Evolutionary conservation across 345 rosid genomes (phyloP), one percentile per base, ranked within the genome.

Genomic region (Barbarea vulgaris): DNA sequence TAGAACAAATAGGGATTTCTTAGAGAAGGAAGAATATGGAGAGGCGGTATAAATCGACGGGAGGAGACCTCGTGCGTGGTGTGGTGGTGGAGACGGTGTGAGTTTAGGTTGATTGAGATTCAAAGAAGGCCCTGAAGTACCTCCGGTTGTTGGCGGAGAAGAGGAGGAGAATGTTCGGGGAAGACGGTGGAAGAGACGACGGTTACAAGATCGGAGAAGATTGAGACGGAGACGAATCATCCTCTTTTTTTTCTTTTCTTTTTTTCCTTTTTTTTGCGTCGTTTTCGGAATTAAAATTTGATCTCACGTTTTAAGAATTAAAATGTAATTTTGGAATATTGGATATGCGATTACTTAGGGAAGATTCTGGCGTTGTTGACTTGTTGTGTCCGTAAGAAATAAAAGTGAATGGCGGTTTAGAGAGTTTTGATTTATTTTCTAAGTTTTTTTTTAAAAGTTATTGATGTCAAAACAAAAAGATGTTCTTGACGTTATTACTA

Each of bases 141-240:
- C 77, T 19, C 70, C 77, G 19, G 44, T 71, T n/a, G 75, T 67
- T 22, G 87, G 64, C 13, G 80, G 62, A 27, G 88, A 67, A 11
- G 88, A 81, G 44, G 84, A 75, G 61, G 79, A 85, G 77, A 69
- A 73, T 65, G 70, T 17, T 57, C 81, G 86, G 25, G 80, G 82
- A 41, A 74, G 77, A 62, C 82, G 82, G 61, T 61, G 82, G 75
- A 74, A 75, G 57, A 70, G 79, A 59, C 82, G 82, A 36, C 79
- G 82, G 71, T 62, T 55, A 56, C 24, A 69, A 62, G 67, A 75
- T 53, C 85, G 84, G 66, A 85, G 85, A 75, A 59, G 76, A 73
- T 79, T 72, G 62, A 73, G 72, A 55, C 85, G 79, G 69, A 77
- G 83, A 74, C 82, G 93, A 59, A 87, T 81, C 93, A 90, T 87